These are phyloP conservation scores for Cryptococcus floricola DNA, from an alignment of 1,284 basidiomycete species.

Conservation along the genomic window DNA sequence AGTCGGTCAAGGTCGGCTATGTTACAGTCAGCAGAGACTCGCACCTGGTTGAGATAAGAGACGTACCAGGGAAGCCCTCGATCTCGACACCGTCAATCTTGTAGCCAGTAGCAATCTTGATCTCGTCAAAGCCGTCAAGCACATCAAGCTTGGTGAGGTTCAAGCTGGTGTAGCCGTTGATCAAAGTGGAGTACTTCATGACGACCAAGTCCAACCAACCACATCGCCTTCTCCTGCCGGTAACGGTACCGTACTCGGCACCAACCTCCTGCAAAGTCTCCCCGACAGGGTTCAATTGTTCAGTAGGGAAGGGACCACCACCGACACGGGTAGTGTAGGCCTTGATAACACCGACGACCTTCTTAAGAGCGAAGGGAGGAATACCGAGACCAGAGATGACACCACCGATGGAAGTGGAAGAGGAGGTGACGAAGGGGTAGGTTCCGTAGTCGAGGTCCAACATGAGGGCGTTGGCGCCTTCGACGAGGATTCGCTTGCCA, in stretches of 20 bases:
- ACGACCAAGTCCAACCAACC: slow-evolving; percentile 98
- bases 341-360: slow-evolving; percentile 88
- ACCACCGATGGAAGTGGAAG: slow-evolving; percentile 84
- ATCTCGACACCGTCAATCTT: slow-evolving; percentile 72
- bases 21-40: neutral
- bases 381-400: slow-evolving; percentile 95
- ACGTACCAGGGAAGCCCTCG: slow-evolving; percentile 79
- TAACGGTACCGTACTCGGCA: slow-evolving; percentile 85
- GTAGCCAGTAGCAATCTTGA: slow-evolving; percentile 86
- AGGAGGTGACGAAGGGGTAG: slow-evolving; percentile 95
- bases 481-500: slow-evolving; percentile 81
- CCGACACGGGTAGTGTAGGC: slow-evolving; percentile 98
- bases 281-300: slow-evolving; percentile 84
- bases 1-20: slow-evolving; percentile 80
- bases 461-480: slow-evolving; percentile 98
- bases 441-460: slow-evolving; percentile 97
- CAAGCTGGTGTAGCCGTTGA: slow-evolving; percentile 92
- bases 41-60: neutral
- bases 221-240: slow-evolving; percentile 84
- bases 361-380: slow-evolving; percentile 80
- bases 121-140: slow-evolving; percentile 77
- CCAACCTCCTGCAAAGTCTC: slow-evolving; percentile 91
- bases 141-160: slow-evolving; percentile 97
- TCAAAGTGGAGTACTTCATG: slow-evolving; percentile 83
- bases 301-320: slow-evolving; percentile 94